A percentile compares a stretch with the other conserved stretches of the same genome.
These are phyloP conservation scores for Karstenula rhodostoma DNA, from an alignment of 2,329 filamentous ascomycete genomes.

Conservation along the genomic window DNA sequence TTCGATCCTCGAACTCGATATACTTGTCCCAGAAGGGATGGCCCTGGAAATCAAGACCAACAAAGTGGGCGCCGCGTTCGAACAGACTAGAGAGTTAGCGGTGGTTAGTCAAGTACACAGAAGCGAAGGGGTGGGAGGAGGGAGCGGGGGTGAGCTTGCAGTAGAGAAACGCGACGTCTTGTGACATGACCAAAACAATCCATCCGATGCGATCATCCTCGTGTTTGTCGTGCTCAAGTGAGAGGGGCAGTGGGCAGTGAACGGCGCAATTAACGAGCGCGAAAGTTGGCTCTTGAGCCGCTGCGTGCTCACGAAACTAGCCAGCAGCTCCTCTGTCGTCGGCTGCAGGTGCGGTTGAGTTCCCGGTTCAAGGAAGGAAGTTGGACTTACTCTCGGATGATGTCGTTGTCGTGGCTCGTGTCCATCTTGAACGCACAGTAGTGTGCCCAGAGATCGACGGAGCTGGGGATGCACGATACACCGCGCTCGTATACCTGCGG, in stretches of 20 bases:
- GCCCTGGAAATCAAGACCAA: slow-evolving; percentile 91
- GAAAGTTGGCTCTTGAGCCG: slow-evolving; percentile 32
- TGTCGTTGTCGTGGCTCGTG: slow-evolving; percentile 90
- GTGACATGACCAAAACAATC: slow-evolving; percentile 23
- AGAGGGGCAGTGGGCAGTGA: slow-evolving; percentile 45
- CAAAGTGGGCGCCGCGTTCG: slow-evolving; percentile 83
- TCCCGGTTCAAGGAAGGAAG: slow-evolving; percentile 36
- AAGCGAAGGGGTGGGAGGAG: slow-evolving; percentile 14
- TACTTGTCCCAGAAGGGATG: slow-evolving; percentile 99
- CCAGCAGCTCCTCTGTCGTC: slow-evolving; percentile 25
- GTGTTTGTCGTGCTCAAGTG: slow-evolving; percentile 25
- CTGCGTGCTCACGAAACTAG: slow-evolving; percentile 26
- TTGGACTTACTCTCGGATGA: slow-evolving; percentile 98
- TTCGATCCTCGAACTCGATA: slow-evolving; percentile 92
- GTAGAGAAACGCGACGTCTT: slow-evolving; percentile 21
- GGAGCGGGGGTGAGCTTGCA: slow-evolving; percentile 29
- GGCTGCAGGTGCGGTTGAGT: slow-evolving; percentile 40
- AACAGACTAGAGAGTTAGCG: slow-evolving; percentile 72
- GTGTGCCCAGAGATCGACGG: slow-evolving; percentile 95
- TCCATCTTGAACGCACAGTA: slow-evolving; percentile 99
- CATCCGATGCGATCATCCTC: slow-evolving; percentile 18
- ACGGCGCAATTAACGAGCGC: slow-evolving; percentile 44
- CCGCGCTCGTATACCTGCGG: slow-evolving; percentile 90
- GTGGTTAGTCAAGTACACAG: slow-evolving; percentile 1
- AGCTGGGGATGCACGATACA: slow-evolving; percentile 89